A percentile compares a stretch with the other conserved stretches of the same genome.
phyloP scores from a whole-genome alignment of 139 green algal genomes.

The Closterium sp. region DNA sequence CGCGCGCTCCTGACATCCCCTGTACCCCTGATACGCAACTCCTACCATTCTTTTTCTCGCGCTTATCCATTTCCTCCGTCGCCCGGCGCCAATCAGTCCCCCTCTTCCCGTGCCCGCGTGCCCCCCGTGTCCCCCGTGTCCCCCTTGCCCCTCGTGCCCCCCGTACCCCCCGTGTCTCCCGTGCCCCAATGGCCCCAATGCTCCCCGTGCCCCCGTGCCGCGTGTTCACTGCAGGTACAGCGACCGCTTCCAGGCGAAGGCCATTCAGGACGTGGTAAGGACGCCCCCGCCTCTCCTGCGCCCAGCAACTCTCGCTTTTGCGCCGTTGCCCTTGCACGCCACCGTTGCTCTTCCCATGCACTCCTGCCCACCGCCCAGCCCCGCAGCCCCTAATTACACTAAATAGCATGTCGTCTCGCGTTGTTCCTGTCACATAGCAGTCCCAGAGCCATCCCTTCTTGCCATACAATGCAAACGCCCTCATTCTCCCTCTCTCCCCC shows the following conservation, averaged over 20 bases:
- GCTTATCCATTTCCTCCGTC: not conserved
- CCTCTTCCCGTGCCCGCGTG: not conserved
- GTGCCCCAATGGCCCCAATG: not conserved
- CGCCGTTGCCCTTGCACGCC: not conserved
- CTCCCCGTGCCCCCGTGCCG: not conserved
- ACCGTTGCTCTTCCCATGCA: not conserved
- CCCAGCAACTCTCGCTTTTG: not conserved
- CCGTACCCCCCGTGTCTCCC: not conserved
- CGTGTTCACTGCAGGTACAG: not conserved
- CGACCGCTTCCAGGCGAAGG: not conserved
- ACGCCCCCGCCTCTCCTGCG: not conserved
- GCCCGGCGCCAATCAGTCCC: not conserved
- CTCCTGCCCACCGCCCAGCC: too few species aligned
- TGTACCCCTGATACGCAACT: too few species aligned
- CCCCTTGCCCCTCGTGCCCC: too few species aligned
- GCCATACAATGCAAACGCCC: too few species aligned
- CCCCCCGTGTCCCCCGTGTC: not conserved
- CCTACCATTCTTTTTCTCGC: not conserved
- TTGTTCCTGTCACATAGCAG: too few species aligned
- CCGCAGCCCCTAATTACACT: too few species aligned
- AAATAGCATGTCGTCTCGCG: too few species aligned
- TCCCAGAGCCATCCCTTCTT: too few species aligned
- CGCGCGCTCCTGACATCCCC: not conserved
- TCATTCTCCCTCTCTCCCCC: not conserved
- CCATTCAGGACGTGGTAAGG: not conserved